A percentile compares a stretch with the other conserved stretches of the same genome.
phyloP scores from a whole-genome alignment of 371 early-diverging fungal genomes.

The Lichtheimia corymbifera region DNA sequence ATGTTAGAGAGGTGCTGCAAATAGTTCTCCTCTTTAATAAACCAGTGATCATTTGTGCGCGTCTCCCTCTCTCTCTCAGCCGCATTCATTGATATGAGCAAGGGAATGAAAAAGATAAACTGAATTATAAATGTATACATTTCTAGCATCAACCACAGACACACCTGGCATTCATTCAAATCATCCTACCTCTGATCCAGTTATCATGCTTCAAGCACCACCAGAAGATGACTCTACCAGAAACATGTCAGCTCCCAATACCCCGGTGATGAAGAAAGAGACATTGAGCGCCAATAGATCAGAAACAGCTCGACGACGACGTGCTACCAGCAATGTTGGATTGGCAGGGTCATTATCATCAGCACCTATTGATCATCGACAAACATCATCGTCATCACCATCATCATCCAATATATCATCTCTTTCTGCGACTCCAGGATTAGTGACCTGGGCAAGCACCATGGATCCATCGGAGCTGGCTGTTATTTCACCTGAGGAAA shows the following conservation, averaged over 20 bases:
- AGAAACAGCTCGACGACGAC: slow-evolving; percentile 34
- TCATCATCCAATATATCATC: neutral
- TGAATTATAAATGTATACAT: too few relatives aligned
- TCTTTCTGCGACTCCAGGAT: slow-evolving; percentile 25
- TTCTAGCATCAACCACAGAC: too few relatives aligned
- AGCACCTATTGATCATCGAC: slow-evolving; percentile 10
- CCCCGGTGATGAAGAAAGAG: slow-evolving; percentile 45
- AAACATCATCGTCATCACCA: slow-evolving; percentile 11
- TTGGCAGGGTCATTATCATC: slow-evolving; percentile 10
- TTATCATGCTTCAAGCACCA: neutral
- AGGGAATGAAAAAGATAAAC: too few relatives aligned
- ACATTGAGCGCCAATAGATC: slow-evolving; percentile 26
- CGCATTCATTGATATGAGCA: too few relatives aligned
- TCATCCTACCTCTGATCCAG: too few relatives aligned
- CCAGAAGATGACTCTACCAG: neutral
- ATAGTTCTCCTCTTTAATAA: too few relatives aligned
- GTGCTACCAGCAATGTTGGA: slow-evolving; percentile 48
- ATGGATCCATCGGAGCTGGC: slow-evolving; percentile 44
- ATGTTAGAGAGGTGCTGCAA: neutral
- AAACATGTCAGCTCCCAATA: slow-evolving; percentile 40
- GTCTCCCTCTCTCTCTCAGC: too few relatives aligned
- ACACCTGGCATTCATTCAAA: too few relatives aligned
- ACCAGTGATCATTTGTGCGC: too few relatives aligned
- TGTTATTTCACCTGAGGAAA: slow-evolving; percentile 57
- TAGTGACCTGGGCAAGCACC: slow-evolving; percentile 44